These are phyloP conservation scores for Teunomyces lycoperdinae DNA, from an alignment of 805 yeast species.

Conservation along the genomic window DNA sequence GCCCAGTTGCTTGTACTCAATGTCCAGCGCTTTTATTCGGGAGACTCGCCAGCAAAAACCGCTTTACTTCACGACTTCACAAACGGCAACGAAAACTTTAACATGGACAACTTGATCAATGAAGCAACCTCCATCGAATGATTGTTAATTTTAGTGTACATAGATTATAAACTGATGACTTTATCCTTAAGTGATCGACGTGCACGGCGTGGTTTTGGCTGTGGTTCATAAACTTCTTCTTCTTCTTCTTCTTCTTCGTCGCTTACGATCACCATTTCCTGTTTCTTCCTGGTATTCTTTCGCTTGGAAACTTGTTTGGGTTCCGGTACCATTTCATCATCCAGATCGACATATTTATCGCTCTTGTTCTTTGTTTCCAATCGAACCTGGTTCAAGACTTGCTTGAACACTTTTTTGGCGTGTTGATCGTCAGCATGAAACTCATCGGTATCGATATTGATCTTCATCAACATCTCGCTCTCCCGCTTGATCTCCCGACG, in stretches of 20 bases:
- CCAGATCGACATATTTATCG: neutral
- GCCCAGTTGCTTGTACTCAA: slow-evolving; percentile 75
- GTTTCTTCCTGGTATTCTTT: slow-evolving; percentile 3
- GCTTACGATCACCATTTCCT: slow-evolving; percentile 1
- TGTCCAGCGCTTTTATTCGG: slow-evolving; percentile 83
- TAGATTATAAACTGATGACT: slow-evolving; percentile 1
- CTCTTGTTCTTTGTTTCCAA: slow-evolving; percentile 1
- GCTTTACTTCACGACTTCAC: slow-evolving; percentile 67
- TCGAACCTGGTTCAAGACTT: slow-evolving; percentile 42
- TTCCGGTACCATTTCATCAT: slow-evolving; percentile 3
- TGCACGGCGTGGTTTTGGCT: neutral
- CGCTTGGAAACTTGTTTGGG: neutral
- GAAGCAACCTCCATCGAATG: slow-evolving; percentile 72
- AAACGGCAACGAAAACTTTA: slow-evolving; percentile 62
- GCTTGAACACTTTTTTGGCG: slow-evolving; percentile 37
- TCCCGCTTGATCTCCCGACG: slow-evolving; percentile 54
- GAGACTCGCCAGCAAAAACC: slow-evolving; percentile 50
- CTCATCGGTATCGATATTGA: slow-evolving; percentile 41
- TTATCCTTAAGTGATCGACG: neutral
- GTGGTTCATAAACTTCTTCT: too few species aligned
- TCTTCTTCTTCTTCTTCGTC: neutral
- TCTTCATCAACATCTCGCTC: slow-evolving; percentile 44
- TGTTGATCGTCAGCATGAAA: slow-evolving; percentile 26
- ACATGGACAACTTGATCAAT: slow-evolving; percentile 61
- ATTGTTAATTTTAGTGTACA: neutral